Conservation (phyloP, 306 rosid genomes). For the Casuarina cunninghamiana region DNA sequence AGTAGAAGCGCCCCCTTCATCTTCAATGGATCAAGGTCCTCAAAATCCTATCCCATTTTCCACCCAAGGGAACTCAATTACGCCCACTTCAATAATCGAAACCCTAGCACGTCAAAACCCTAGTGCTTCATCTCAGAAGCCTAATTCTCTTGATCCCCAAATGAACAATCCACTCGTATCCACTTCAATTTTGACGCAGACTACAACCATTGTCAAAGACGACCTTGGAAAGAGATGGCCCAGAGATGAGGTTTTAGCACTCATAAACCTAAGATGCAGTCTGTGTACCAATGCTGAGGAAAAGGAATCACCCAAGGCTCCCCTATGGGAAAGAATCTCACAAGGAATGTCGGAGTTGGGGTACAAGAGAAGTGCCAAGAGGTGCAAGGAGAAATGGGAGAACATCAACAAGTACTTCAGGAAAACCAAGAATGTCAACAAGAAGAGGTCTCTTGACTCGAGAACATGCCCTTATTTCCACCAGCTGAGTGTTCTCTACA, state of each 20-base stretch:
- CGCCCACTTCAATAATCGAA: not conserved
- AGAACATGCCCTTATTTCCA: slow-evolving; percentile 94
- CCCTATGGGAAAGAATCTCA: slow-evolving; percentile 92
- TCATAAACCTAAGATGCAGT: slow-evolving; percentile 70
- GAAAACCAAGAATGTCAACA: slow-evolving; percentile 67
- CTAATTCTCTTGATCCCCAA: slow-evolving; percentile 31
- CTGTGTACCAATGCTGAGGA: slow-evolving; percentile 38
- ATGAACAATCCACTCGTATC: not conserved
- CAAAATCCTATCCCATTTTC: slow-evolving; percentile 22
- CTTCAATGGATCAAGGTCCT: slow-evolving; percentile 17
- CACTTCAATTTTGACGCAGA: slow-evolving; percentile 8
- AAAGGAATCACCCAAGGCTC: slow-evolving; percentile 41
- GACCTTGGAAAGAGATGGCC: slow-evolving; percentile 87
- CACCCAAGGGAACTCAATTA: not conserved
- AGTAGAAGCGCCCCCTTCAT: slow-evolving; percentile 23
- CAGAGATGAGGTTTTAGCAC: slow-evolving; percentile 75
- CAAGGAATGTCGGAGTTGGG: slow-evolving; percentile 80
- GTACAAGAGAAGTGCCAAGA: slow-evolving; percentile 76
- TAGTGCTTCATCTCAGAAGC: slow-evolving; percentile 37
- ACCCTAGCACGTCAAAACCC: slow-evolving; percentile 44
- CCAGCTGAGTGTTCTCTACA: slow-evolving; percentile 56
- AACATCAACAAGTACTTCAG: slow-evolving; percentile 89
- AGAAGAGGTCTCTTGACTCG: slow-evolving; percentile 76
- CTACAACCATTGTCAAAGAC: slow-evolving; percentile 31
- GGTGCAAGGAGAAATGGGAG: slow-evolving; percentile 97